These are phyloP conservation scores for Amanita phalloides DNA, from an alignment of 768 basidiomycete species.

Conservation along the genomic window DNA sequence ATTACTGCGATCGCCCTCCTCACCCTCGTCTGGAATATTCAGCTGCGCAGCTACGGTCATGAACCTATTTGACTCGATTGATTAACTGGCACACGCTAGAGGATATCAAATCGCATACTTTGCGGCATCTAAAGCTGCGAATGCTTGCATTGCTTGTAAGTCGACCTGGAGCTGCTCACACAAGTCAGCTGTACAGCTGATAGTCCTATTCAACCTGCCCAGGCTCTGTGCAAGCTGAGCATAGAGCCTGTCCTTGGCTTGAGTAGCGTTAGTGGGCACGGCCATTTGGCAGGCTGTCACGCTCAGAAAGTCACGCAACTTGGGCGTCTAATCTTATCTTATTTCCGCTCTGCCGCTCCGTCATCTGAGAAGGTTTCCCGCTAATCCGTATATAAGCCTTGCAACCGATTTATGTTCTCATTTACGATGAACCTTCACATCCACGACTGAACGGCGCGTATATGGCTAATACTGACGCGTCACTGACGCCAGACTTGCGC, in stretches of 20 bases:
- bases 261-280: slow-evolving; percentile 52
- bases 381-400: no score
- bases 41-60: slow-evolving; percentile 32
- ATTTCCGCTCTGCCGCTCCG: no score
- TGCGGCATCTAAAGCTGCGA: slow-evolving; percentile 72
- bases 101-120: slow-evolving; percentile 34
- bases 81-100: no score
- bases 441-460: no score
- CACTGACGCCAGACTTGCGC: no score
- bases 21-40: slow-evolving; percentile 21
- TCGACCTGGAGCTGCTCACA: slow-evolving; percentile 70
- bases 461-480: no score
- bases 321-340: no score
- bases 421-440: no score
- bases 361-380: no score
- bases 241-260: slow-evolving; percentile 76
- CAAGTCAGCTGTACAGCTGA: slow-evolving; percentile 65
- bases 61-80: no score
- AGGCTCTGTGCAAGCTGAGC: slow-evolving; percentile 63
- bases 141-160: slow-evolving; percentile 67
- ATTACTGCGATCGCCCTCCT: slow-evolving; percentile 1
- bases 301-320: no score
- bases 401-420: no score
- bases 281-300: neutral
- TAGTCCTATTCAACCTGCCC: slow-evolving; percentile 53